Base-by-base conservation (phyloP, 192 early-diverging fungal genomes). In the Umbelopsis vinacea region DNA sequence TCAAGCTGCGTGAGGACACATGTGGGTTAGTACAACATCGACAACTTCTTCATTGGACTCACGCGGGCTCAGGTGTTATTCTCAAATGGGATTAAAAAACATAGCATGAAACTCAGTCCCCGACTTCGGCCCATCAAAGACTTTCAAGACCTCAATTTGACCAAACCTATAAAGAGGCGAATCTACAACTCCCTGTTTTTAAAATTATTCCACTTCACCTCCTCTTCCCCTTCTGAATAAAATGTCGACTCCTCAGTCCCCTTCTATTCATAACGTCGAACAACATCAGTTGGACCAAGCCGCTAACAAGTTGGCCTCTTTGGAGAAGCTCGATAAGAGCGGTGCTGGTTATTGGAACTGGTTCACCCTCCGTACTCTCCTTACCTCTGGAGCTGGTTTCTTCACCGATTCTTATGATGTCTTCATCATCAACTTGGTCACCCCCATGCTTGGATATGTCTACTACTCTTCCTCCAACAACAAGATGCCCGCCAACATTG, bases 371-470 rank as follows among this genome's bases (percentile, higher is more conserved):
- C 84, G 88, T 47, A 84, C 91, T n/a, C 87, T 87, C 74, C 47
- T 92, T 35, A 86, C 89, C 23, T 83, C 89, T 6, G 89, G 89
- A 70, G 85, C 89, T 47, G 92, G 94, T 76, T 95, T 97, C 82
- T 91, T 96, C 76, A 93, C 93, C 69, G 95, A 98, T 83, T 90
- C 95, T n/a, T 97, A 97, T 79, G 97, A 98, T 86, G 88, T 95
- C 55, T 97, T 97, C 73, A 89, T 95, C 69, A 98, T 98, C 77
- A 92, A 92, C 76, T 85, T 96, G 69, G 92, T 92, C 19, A 86
- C 94, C n/a, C 90, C 93, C 68, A 98, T 98, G 88, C 80, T 96
- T 33, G 89, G 88, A 5, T 90, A 86, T 72, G 84, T 89, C 19
- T 93, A 92, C 79, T 92, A 82, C 50, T 52, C 72, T 53, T 71